Conservation (phyloP, 371 early-diverging fungal genomes). For the Rhizopus sp. region DNA sequence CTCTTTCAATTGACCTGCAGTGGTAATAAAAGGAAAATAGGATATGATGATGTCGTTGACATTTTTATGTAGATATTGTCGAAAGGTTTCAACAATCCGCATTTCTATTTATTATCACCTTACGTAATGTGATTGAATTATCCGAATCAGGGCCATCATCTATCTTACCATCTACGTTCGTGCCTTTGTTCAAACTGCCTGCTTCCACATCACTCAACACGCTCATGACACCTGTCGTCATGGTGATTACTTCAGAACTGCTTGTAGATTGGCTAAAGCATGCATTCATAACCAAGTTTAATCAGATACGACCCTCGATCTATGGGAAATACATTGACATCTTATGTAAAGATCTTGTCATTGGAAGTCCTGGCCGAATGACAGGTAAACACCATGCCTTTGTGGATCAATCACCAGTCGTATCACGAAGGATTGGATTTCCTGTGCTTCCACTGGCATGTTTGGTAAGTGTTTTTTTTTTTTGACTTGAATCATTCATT, state of each 20-base stretch:
- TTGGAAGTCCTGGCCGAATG: slow-evolving; percentile 57
- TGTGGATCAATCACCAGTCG: slow-evolving; percentile 85
- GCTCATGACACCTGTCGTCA: slow-evolving; percentile 78
- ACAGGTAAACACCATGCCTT: slow-evolving; percentile 49
- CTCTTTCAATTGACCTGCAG: slow-evolving; percentile 92
- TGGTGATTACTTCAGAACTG: slow-evolving; percentile 88
- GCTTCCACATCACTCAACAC: slow-evolving; percentile 59
- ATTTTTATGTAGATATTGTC: slow-evolving; percentile 75
- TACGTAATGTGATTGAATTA: slow-evolving; percentile 90
- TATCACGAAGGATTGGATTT: slow-evolving; percentile 90
- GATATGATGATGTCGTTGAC: neutral
- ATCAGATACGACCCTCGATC: slow-evolving; percentile 87
- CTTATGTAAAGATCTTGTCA: slow-evolving; percentile 84
- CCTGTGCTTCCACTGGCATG: slow-evolving; percentile 89
- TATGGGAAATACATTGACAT: slow-evolving; percentile 88
- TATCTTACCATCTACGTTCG: slow-evolving; percentile 64
- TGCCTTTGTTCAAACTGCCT: slow-evolving; percentile 58
- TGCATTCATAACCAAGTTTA: slow-evolving; percentile 96
- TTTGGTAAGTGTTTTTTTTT: slow-evolving; percentile 56
- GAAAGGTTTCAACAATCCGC: slow-evolving; percentile 92
- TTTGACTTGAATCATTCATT: neutral
- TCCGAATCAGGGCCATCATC: slow-evolving; percentile 71
- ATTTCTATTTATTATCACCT: slow-evolving; percentile 83
- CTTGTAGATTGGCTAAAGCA: slow-evolving; percentile 98
- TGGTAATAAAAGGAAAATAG: slow-evolving; percentile 48